Evolutionary conservation across 148 eudicot genomes (phyloP), one percentile per base, ranked within the genome.

Genomic region (Rhododendron ovatum): DNA sequence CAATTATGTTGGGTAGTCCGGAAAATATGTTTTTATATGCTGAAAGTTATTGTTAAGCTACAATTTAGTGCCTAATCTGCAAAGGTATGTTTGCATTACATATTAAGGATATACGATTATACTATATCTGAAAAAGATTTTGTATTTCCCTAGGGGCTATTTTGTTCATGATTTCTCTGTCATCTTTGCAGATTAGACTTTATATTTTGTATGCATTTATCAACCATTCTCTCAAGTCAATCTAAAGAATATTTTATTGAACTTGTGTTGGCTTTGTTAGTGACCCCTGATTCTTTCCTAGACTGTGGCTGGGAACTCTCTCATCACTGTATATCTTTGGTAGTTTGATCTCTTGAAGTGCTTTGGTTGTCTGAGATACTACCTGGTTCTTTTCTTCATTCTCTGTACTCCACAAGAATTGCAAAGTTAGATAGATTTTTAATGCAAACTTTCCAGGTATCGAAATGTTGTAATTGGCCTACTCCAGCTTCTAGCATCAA

Each of bases 31-130:
- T 33, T 33, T 33, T 33, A 33, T 33, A 33, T 33, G 35, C 35
- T 33, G 35, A 33, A 33, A 33, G 35, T 33, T 33, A 33, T 33
- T 33, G 35, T 33, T 33, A 33, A 33, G 35, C 35, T 33, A 33
- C 35, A 33, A 33, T 33, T 33, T 33, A 33, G 35, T 33, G 35
- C 35, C 35, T 33, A 33, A 26, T 85, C 89, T 82, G 90, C 89
- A 37, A 94, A 93, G 98, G 99, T 96, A 90, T 86, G 51, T 65
- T 80, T 35, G 43, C 65, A 76, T 75, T 80, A 22, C 57, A 50
- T 22, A n/a, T 53, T n/a, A 22, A 73, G 41, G 53, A 11, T 33
- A 12, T 74, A 50, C 75, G 20, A 47, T 14, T 74, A 7, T 73
- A 47, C 35, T 22, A 41, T 77, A 7, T 77, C 4, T 43, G 48